Conservation (phyloP, 768 basidiomycete genomes). For the Panus rudis region DNA sequence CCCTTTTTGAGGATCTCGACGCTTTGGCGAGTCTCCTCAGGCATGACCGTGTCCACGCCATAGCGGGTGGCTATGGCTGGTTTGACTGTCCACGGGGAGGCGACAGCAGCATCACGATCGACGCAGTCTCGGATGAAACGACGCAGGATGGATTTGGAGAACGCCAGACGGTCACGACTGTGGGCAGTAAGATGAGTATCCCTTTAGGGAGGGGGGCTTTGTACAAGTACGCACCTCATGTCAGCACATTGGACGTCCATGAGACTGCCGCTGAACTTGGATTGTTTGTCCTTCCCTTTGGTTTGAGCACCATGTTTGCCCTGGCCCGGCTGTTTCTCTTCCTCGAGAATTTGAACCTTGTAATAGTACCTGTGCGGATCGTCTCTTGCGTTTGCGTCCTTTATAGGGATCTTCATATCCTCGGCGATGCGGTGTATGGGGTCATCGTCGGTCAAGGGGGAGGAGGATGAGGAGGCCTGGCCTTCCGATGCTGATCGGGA, state of each 20-base stretch:
- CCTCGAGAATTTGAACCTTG: constrained; percentile 74
- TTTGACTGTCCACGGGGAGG: constrained; percentile 95
- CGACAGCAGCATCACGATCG: constrained; percentile 84
- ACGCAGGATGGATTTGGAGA: constrained; percentile 95
- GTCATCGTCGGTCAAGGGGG: constrained; percentile 32
- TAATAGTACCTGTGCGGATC: constrained; percentile 82
- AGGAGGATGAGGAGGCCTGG: constrained; percentile 32
- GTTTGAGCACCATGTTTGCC: constrained; percentile 43
- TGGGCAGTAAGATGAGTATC: constrained; percentile 2
- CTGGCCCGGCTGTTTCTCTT: constrained; percentile 62
- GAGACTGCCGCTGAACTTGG: constrained; percentile 64
- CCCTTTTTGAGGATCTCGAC: constrained; percentile 78
- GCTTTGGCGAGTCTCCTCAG: constrained; percentile 72
- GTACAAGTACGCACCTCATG: constrained; percentile 57
- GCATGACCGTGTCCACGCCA: constrained; percentile 80
- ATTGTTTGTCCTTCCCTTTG: constrained; percentile 41
- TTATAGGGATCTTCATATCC: constrained; percentile 68
- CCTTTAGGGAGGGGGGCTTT: neutral
- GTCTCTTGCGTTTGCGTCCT: constrained; percentile 66
- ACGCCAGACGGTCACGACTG: constrained; percentile 92
- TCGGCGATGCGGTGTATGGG: constrained; percentile 62
- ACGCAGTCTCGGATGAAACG: constrained; percentile 96
- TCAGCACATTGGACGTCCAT: constrained; percentile 76
- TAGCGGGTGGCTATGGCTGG: constrained; percentile 75
- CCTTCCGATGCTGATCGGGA: constrained; percentile 10